Base-by-base conservation (phyloP, 805 yeast genomes). In the Cyberlindnera xylosilytica region DNA sequence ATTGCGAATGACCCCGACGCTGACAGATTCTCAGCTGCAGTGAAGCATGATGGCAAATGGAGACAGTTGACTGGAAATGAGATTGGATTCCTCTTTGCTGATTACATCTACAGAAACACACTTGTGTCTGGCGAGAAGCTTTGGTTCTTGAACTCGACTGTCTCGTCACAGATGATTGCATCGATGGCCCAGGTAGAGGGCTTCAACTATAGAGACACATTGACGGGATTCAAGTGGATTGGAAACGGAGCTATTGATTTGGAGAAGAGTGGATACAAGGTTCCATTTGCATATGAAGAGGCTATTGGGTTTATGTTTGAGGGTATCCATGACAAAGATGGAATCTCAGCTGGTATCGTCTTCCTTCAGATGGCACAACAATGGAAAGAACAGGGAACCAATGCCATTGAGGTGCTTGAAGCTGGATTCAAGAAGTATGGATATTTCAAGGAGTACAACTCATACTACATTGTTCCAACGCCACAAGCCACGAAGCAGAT, bases 151-250 rank as follows among this genome's bases (percentile, higher is more conserved):
- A 88, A 86, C 58, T 89, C 98, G 0, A 88, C 98, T 0, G 98
- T 93, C 0, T 89, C 97, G 0, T 87, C 97, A 4, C 95, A 85
- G 57, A 76, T 89, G 70, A 69, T 90, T 36, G 66, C 68, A 9
- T 66, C 81, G 3, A 78, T 89, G 80, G 93, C 96, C 1, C 61
- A 70, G 4, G 58, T 56, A 4, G 70, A 76, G 35, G 82, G 83
- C 0, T 82, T 83, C 57, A 68, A 76, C 35, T 85, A 73, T 62
- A 73, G 68, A 32, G 97, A 93, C 48, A 91, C 98, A 0, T 70
- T 91, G 43, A 91, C 98, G 1, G 99, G 99, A 1, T 91, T 91
- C 70, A 91, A 91, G 65, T 91, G 99, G 99, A 83, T 91, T 28
- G 99, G 98, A 4, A 91, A 91, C 58, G 76, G 79, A 49, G 93